Percentiles rank a stretch among this genome's conserved stretches.
Evolutionary conservation across 1,139 yeast species (phyloP).

Genomic region (Taphrina wiesneri): DNA sequence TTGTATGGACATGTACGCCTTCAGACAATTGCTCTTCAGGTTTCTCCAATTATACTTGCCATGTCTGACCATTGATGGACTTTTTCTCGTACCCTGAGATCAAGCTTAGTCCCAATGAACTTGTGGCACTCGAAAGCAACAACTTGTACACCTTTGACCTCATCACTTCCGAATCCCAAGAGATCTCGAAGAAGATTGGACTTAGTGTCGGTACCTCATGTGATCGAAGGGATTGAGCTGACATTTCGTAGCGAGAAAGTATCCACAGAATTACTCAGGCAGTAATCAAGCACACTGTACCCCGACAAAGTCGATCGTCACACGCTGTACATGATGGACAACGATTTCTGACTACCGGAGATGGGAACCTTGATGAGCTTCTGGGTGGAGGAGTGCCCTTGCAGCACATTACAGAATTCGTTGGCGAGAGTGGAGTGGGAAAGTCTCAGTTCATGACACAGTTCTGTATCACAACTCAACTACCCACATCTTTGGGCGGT

Average conservation of each 20-base stretch:
- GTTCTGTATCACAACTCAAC: slow-evolving; percentile 59
- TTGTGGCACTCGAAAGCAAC: slow-evolving; percentile 8
- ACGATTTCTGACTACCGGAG: slow-evolving; percentile 52
- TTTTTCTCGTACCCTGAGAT: slow-evolving; percentile 4
- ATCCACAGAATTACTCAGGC: slow-evolving; percentile 3
- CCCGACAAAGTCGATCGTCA: not conserved
- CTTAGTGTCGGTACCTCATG: not conserved
- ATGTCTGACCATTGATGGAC: slow-evolving; percentile 1
- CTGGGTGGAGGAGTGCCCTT: slow-evolving; percentile 61
- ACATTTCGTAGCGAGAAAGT: not conserved
- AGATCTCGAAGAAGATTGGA: slow-evolving; percentile 4
- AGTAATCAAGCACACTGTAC: not conserved
- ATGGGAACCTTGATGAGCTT: slow-evolving; percentile 55
- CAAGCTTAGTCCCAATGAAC: slow-evolving; percentile 12
- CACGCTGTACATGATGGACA: not conserved
- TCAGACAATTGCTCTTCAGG: too few relatives aligned
- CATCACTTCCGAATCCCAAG: not conserved
- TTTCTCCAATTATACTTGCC: not conserved
- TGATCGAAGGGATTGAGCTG: not conserved
- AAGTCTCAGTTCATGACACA: slow-evolving; percentile 77
- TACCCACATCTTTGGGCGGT: slow-evolving; percentile 53
- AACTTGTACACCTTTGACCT: slow-evolving; percentile 16
- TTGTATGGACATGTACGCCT: too few relatives aligned
- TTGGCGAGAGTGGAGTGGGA: slow-evolving; percentile 78
- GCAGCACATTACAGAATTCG: slow-evolving; percentile 72